Evolutionary conservation across 2,329 filamentous ascomycete genomes (phyloP).

Genomic region (Microdochium trichocladiopsis): DNA sequence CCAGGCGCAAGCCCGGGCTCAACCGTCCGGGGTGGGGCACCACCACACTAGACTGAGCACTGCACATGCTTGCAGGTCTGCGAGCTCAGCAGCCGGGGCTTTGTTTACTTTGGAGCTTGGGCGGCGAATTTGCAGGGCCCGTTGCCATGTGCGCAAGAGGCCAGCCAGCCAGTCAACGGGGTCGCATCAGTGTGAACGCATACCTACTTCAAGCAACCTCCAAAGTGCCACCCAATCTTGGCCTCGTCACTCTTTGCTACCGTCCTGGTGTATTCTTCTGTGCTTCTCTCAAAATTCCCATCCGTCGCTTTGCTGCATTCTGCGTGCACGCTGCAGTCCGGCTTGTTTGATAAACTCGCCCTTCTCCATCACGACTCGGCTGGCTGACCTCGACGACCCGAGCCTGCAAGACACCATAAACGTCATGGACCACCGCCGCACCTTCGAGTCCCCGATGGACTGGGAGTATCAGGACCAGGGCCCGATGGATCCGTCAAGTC

Average conservation of each 20-base stretch:
- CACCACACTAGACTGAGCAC: neutral
- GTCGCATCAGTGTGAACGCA: neutral
- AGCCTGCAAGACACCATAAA: neutral
- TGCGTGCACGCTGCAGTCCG: too few species aligned
- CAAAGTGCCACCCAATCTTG: neutral
- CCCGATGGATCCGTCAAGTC: constrained; percentile 53
- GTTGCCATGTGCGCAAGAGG: neutral
- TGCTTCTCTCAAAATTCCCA: too few species aligned
- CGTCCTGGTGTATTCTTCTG: too few species aligned
- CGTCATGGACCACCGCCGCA: constrained; percentile 42
- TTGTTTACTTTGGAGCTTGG: constrained; percentile 9
- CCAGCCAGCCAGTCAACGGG: neutral
- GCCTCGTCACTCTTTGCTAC: neutral
- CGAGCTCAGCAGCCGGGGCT: neutral
- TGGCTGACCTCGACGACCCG: neutral
- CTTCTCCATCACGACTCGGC: neutral
- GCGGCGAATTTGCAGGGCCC: constrained; percentile 4
- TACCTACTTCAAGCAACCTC: neutral
- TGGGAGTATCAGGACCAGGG: constrained; percentile 56
- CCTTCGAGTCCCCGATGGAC: constrained; percentile 57
- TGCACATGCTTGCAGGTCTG: neutral
- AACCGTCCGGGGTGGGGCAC: too few species aligned
- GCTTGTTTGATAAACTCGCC: too few species aligned
- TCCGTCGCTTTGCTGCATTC: too few species aligned
- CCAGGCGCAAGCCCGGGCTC: too few species aligned